These are phyloP conservation scores for Licmophora abbreviata DNA, from an alignment of 108 stramenopile genomes.

Conservation along the genomic window DNA sequence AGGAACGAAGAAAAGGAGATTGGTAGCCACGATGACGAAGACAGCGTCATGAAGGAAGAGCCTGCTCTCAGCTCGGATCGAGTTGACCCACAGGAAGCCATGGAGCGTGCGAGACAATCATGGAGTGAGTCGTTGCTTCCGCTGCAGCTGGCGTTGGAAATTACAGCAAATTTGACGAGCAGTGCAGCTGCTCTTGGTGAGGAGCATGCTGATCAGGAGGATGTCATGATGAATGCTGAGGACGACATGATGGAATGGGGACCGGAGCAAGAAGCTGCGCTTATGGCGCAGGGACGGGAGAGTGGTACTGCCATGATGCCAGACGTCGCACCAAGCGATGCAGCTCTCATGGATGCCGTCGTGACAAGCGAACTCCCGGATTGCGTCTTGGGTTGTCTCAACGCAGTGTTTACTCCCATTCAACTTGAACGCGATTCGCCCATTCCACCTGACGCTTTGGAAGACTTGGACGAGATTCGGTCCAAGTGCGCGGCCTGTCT, in stretches of 20 bases:
- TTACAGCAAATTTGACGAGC: slow-evolving; percentile 46
- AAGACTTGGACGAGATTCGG: slow-evolving; percentile 34
- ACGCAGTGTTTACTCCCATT: slow-evolving; percentile 5
- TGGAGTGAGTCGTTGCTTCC: slow-evolving; percentile 37
- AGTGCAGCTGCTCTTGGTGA: slow-evolving; percentile 2
- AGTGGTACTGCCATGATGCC: neutral
- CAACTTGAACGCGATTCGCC: neutral
- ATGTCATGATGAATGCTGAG: slow-evolving; percentile 16
- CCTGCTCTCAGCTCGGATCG: slow-evolving; percentile 1
- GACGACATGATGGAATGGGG: slow-evolving; percentile 36
- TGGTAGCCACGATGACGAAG: slow-evolving; percentile 2
- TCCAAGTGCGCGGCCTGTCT: slow-evolving; percentile 31
- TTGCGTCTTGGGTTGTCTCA: slow-evolving; percentile 14
- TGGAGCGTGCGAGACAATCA: slow-evolving; percentile 25
- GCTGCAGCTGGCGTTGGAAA: slow-evolving; percentile 50
- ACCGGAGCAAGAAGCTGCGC: slow-evolving; percentile 30
- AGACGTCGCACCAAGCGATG: slow-evolving; percentile 9
- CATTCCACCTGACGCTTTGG: slow-evolving; percentile 15
- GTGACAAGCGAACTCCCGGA: slow-evolving; percentile 12
- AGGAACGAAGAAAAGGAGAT: neutral
- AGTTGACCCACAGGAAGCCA: slow-evolving; percentile 32
- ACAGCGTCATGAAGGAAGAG: slow-evolving; percentile 11
- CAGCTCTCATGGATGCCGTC: slow-evolving; percentile 11
- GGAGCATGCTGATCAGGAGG: slow-evolving; percentile 29
- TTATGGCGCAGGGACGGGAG: slow-evolving; percentile 2